Conservation (phyloP, 2,329 filamentous ascomycete genomes). For the Teratosphaeria zuluensis region DNA sequence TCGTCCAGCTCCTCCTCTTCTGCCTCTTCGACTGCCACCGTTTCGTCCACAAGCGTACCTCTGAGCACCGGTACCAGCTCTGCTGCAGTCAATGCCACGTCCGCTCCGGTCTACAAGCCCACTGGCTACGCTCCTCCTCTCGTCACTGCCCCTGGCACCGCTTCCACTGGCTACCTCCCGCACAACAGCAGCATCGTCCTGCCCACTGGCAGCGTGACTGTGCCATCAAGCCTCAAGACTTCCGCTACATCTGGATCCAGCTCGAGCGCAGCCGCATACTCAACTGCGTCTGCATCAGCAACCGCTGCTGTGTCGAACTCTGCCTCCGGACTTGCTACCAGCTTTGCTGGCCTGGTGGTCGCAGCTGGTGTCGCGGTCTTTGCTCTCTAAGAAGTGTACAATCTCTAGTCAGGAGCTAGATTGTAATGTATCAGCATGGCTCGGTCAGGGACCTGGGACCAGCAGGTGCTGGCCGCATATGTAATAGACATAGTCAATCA, state of each 20-base stretch:
- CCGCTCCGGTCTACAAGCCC: conserved; percentile 2
- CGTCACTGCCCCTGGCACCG: background rate
- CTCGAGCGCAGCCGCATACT: conserved; percentile 12
- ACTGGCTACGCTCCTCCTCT: conserved; percentile 3
- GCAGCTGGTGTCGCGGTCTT: conserved; percentile 33
- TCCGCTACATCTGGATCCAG: conserved; percentile 20
- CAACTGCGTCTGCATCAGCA: conserved; percentile 4
- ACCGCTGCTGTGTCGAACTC: conserved; percentile 18
- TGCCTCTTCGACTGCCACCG: conserved; percentile 9
- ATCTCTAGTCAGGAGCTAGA: background rate
- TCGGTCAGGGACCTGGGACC: too few relatives aligned
- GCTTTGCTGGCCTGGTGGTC: conserved; percentile 29
- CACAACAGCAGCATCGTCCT: conserved; percentile 8
- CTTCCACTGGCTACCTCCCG: conserved; percentile 26
- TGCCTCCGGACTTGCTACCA: conserved; percentile 23
- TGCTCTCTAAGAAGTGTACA: conserved; percentile 15
- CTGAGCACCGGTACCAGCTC: conserved; percentile 15
- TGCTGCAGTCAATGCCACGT: conserved; percentile 9
- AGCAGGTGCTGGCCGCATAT: background rate
- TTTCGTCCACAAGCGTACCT: conserved; percentile 15
- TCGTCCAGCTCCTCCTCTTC: background rate
- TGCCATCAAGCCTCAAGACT: conserved; percentile 15
- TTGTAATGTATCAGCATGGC: too few relatives aligned
- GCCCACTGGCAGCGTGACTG: conserved; percentile 25
- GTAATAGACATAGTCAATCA: background rate